Conservation (phyloP, 805 yeast species). For the Candida bentonensis region DNA sequence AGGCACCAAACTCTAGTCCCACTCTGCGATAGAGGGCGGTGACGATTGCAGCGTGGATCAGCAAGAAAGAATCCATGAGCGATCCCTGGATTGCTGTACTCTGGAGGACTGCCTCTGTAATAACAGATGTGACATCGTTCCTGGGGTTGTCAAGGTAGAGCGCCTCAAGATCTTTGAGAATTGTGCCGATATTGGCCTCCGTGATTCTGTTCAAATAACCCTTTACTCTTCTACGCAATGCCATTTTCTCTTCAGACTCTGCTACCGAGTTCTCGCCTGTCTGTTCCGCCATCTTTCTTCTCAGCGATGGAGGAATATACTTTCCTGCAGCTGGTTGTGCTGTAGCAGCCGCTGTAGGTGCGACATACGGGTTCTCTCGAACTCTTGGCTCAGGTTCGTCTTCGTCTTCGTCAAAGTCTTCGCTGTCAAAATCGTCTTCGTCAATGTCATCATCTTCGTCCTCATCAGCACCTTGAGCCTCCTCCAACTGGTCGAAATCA, state of each 20-base stretch:
- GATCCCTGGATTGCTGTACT: conserved; percentile 51
- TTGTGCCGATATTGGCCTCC: conserved; percentile 64
- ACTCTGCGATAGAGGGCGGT: conserved; percentile 60
- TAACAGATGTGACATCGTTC: conserved; percentile 58
- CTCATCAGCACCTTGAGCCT: conserved; percentile 11
- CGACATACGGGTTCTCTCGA: conserved; percentile 60
- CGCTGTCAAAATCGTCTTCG: conserved; percentile 11
- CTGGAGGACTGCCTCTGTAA: conserved; percentile 50
- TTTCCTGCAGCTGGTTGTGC: conserved; percentile 18
- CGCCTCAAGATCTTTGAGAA: conserved; percentile 52
- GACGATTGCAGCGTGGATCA: conserved; percentile 63
- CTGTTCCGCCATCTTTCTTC: conserved; percentile 33
- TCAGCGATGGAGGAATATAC: conserved; percentile 80
- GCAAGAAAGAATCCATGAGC: conserved; percentile 63
- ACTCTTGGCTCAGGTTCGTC: conserved; percentile 19
- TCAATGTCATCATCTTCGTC: conserved; percentile 10
- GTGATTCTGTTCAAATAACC: conserved; percentile 82
- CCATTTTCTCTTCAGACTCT: conserved; percentile 32
- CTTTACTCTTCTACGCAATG: conserved; percentile 51
- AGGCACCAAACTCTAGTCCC: conserved; percentile 89
- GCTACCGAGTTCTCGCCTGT: conserved; percentile 15
- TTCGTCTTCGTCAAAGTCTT: conserved; percentile 16
- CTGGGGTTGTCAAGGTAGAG: conserved; percentile 58
- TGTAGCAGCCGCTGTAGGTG: conserved; percentile 12
- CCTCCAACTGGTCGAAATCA: conserved; percentile 30